phyloP scores from a whole-genome alignment of 1,284 basidiomycete species.

The Ustilago vetiveriae region DNA sequence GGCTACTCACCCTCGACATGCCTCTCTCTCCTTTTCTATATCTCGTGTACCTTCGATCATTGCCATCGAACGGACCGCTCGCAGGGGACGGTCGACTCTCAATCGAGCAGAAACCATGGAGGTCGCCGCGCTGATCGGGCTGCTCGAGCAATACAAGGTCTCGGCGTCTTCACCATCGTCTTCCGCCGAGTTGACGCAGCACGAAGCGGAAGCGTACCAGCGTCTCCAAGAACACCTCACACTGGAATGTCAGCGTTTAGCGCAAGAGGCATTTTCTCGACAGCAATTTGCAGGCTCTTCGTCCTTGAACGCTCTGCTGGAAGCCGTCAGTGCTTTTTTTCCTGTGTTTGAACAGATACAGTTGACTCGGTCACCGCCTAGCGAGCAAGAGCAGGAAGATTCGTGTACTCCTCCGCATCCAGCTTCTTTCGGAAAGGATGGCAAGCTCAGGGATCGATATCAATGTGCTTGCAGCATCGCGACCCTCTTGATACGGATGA shows the following conservation, averaged over 20 bases:
- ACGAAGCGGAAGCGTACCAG: conserved; percentile 9
- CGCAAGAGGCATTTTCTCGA: conserved; percentile 2
- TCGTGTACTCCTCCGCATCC: neutral
- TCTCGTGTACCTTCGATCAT: too few species aligned
- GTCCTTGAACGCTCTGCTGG: neutral
- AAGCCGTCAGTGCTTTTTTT: neutral
- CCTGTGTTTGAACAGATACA: conserved; percentile 7
- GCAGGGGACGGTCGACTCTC: too few species aligned
- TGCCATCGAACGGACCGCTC: too few species aligned
- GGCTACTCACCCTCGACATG: too few species aligned
- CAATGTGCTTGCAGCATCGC: conserved; percentile 8
- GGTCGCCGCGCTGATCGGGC: neutral
- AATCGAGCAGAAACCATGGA: neutral
- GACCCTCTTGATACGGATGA: conserved; percentile 11
- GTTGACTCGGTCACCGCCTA: conserved; percentile 1
- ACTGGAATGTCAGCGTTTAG: conserved; percentile 5
- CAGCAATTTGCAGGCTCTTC: neutral
- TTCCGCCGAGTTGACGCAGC: neutral
- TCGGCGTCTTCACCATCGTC: neutral
- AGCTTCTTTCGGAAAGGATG: neutral
- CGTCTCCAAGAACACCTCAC: conserved; percentile 12
- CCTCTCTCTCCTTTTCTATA: too few species aligned
- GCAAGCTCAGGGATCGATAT: conserved; percentile 7
- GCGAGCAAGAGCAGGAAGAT: neutral
- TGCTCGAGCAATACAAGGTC: conserved; percentile 11